Base-by-base conservation (phyloP, 1,284 basidiomycete genomes). In the Irpex lacteus region DNA sequence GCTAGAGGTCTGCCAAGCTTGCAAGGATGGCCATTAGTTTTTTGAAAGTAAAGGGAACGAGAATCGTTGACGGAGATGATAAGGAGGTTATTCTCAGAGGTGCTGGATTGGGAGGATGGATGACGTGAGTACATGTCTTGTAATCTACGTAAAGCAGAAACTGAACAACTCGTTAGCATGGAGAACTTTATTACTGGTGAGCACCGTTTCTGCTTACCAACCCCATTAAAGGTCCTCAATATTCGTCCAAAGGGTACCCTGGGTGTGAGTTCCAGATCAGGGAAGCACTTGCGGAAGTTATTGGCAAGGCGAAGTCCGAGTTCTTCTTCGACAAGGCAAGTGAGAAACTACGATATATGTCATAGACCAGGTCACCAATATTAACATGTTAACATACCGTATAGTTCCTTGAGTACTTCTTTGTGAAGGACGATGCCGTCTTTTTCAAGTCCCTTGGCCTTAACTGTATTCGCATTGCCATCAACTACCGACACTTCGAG, bases 311-410 rank as follows among this genome's bases (percentile, higher is more conserved):
- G 60, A 92, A 90, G 72, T 83, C 89, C 11, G 85, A 85, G 34
- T 89, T 86, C 77, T 93, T 92, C 79, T 94, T 92, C 69, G 88
- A 92, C 76, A 89, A 86, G 78, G 88, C 87, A 66, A 32, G 76
- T 72, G 36, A 34, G 32, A n/a, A n/a, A n/a, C n/a, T n/a, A n/a
- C n/a, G n/a, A n/a, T n/a, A n/a, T n/a, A n/a, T n/a, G n/a, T n/a
- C n/a, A n/a, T n/a, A n/a, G n/a, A n/a, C n/a, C n/a, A n/a, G n/a
- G n/a, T n/a, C n/a, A n/a, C n/a, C n/a, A n/a, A n/a, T n/a, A n/a
- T n/a, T n/a, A n/a, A n/a, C n/a, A n/a, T 34, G 32, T 34, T 34
- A 55, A 40, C 62, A 52, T 32, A 50, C 32, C 2, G 44, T 5
- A 18, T 40, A 40, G 44, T 90, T 90, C 74, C 77, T 91, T 18